phyloP scores from a whole-genome alignment of 345 rosid species.

The Populus ilicifolia region DNA sequence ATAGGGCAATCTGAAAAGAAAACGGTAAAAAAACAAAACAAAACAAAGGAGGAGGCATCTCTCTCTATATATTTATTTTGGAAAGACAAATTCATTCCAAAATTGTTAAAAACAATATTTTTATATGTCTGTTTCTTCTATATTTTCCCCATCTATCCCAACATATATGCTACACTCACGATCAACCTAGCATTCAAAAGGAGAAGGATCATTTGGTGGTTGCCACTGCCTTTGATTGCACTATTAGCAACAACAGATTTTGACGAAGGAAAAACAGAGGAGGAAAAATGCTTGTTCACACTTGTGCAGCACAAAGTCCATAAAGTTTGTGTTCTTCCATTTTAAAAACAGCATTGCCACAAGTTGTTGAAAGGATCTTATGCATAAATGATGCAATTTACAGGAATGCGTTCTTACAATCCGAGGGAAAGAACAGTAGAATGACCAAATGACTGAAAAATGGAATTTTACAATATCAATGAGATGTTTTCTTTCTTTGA shows the following conservation, averaged over 20 bases:
- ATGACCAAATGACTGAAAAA: neutral
- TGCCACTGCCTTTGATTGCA: neutral
- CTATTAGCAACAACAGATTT: neutral
- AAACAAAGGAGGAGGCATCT: too few species aligned
- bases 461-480: slow-evolving; percentile 32
- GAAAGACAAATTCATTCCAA: too few species aligned
- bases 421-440: slow-evolving; percentile 10
- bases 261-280: neutral
- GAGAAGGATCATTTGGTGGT: too few species aligned
- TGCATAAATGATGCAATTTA: slow-evolving; percentile 35
- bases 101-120: too few species aligned
- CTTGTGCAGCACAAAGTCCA: neutral
- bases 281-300: neutral
- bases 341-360: neutral
- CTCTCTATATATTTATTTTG: too few species aligned
- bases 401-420: slow-evolving; percentile 20
- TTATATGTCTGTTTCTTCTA: too few species aligned
- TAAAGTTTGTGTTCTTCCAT: neutral
- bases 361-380: slow-evolving; percentile 13
- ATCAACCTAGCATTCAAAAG: too few species aligned
- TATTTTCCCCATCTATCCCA: too few species aligned
- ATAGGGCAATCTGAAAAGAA: too few species aligned
- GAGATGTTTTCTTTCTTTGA: slow-evolving; percentile 19
- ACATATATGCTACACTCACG: too few species aligned
- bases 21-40: too few species aligned